Conservation (phyloP, 768 basidiomycete species). For the Hygrophorus pudorinus region DNA sequence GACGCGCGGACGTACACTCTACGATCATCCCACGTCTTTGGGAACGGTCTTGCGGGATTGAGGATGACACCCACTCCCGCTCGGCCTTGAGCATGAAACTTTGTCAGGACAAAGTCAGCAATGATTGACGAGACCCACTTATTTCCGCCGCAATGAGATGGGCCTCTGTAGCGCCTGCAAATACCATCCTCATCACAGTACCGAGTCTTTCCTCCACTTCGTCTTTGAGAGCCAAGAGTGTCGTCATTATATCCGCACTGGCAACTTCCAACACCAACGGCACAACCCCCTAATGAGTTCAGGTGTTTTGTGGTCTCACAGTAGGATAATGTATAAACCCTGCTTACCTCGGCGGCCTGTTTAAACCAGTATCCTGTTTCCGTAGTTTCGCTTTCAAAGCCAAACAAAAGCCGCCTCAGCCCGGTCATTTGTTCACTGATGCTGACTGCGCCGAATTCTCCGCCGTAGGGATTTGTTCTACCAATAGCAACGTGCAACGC, state of each 20-base stretch:
- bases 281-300: conserved; percentile 37
- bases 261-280: conserved; percentile 61
- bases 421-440: conserved; percentile 60
- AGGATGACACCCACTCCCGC: conserved; percentile 42
- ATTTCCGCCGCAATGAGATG: conserved; percentile 63
- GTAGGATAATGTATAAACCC: neutral
- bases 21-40: conserved; percentile 60
- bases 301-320: conserved; percentile 4
- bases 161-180: conserved; percentile 52
- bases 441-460: conserved; percentile 22
- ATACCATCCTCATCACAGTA: conserved; percentile 50
- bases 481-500: conserved; percentile 57
- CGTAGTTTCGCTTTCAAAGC: conserved; percentile 36
- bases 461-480: conserved; percentile 24
- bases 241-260: conserved; percentile 66
- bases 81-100: conserved; percentile 23
- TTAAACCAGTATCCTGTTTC: conserved; percentile 48
- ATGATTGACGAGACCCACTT: conserved; percentile 20
- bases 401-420: conserved; percentile 49
- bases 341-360: conserved; percentile 41
- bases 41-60: conserved; percentile 54
- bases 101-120: neutral
- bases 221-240: conserved; percentile 54
- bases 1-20: conserved; percentile 40
- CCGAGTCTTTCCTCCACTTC: conserved; percentile 54